These are phyloP conservation scores for Tricholoma sp. DNA, from an alignment of 768 basidiomycete species.

Conservation along the genomic window DNA sequence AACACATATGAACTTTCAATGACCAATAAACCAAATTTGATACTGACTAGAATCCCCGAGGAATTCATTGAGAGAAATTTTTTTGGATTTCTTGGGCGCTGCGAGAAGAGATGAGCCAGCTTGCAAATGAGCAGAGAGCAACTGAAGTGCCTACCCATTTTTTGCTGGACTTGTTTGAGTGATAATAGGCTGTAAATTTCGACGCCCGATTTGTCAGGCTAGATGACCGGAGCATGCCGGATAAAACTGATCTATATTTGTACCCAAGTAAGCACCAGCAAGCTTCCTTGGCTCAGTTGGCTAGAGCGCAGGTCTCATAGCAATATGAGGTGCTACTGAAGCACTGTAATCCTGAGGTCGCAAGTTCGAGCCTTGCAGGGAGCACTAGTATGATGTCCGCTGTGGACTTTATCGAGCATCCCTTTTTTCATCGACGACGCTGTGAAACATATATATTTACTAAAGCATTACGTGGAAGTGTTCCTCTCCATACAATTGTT, in stretches of 20 bases:
- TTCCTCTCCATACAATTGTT: not conserved
- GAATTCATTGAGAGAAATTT: slow-evolving; percentile 91
- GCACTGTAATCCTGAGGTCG: slow-evolving; percentile 43
- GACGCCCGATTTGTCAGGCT: slow-evolving; percentile 12
- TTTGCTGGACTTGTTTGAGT: slow-evolving; percentile 4
- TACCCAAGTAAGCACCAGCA: no score
- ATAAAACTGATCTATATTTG: not conserved
- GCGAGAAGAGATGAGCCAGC: not conserved
- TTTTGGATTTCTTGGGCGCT: slow-evolving; percentile 93
- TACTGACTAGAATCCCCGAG: slow-evolving; percentile 78
- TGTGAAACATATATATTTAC: no score
- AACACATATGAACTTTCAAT: slow-evolving; percentile 11
- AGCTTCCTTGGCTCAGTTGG: slow-evolving; percentile 48
- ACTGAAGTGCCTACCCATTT: slow-evolving; percentile 13
- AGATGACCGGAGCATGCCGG: slow-evolving; percentile 1
- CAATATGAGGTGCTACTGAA: slow-evolving; percentile 19
- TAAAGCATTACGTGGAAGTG: no score
- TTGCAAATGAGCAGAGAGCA: not conserved
- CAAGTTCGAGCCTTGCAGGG: slow-evolving; percentile 52
- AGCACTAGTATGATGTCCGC: no score
- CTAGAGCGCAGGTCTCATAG: slow-evolving; percentile 54
- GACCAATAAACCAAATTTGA: slow-evolving; percentile 12
- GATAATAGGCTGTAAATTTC: slow-evolving; percentile 11
- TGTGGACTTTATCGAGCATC: no score
- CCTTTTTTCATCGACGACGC: no score